Evolutionary conservation across 2,329 filamentous ascomycete species (phyloP).

Genomic region (Arthrobotrys iridis): DNA sequence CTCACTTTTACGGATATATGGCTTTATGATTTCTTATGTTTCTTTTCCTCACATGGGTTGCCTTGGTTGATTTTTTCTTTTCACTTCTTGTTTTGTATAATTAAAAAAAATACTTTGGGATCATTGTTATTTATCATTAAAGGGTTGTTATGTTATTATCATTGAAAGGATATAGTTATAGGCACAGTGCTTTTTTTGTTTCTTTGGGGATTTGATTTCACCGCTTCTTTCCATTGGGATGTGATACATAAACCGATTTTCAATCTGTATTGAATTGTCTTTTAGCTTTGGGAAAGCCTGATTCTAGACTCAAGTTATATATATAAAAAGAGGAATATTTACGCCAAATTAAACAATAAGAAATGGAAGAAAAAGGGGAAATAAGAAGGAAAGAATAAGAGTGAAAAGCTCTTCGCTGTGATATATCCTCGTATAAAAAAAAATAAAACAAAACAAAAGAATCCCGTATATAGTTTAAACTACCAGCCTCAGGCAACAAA

Average conservation of each 20-base stretch:
- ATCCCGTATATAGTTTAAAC: too few relatives aligned
- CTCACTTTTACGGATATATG: not conserved
- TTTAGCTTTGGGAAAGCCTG: not conserved
- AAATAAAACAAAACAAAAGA: slow-evolving; percentile 3
- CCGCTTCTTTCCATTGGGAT: not conserved
- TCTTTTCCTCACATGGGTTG: not conserved
- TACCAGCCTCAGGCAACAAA: too few relatives aligned
- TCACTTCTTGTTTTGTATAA: slow-evolving; percentile 14
- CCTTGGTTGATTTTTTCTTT: not conserved
- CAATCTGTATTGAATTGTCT: not conserved
- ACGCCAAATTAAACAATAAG: not conserved
- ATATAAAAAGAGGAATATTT: not conserved
- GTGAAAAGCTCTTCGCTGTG: not conserved
- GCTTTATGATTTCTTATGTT: not conserved
- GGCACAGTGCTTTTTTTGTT: not conserved
- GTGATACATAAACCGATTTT: not conserved
- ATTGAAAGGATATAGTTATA: not conserved
- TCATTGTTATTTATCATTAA: too few relatives aligned
- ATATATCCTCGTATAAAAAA: not conserved
- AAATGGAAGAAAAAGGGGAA: not conserved
- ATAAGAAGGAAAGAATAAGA: not conserved
- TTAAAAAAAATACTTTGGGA: slow-evolving; percentile 5
- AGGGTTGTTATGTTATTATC: too few relatives aligned
- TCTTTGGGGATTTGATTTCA: too few relatives aligned
- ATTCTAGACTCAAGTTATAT: not conserved